These are phyloP conservation scores for Neurospora sp. DNA, from an alignment of 2,329 filamentous ascomycete genomes.

Conservation along the genomic window DNA sequence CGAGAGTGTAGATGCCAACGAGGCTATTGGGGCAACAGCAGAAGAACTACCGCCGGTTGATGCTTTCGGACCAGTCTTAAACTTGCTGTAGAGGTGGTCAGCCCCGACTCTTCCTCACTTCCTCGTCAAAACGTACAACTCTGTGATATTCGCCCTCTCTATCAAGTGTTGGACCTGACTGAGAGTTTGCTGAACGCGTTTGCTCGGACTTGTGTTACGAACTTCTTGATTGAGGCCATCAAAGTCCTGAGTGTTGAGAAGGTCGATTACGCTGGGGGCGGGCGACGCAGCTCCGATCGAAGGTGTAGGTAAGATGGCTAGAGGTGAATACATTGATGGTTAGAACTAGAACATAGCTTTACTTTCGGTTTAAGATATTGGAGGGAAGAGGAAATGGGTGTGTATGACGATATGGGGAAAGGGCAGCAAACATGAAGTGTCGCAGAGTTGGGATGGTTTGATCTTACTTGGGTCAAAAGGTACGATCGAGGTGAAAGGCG, in stretches of 20 bases:
- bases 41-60: conserved; percentile 16
- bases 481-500: conserved; percentile 69
- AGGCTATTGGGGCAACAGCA: conserved; percentile 19
- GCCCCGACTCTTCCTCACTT: conserved; percentile 2
- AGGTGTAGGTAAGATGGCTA: conserved; percentile 58
- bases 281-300: conserved; percentile 46
- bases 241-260: conserved; percentile 45
- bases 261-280: conserved; percentile 37
- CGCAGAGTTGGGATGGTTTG: conserved; percentile 5
- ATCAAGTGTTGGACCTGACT: conserved; percentile 67
- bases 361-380: conserved; percentile 7
- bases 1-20: conserved; percentile 31
- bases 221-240: conserved; percentile 65
- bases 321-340: background rate
- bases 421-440: background rate
- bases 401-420: background rate
- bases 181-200: conserved; percentile 59
- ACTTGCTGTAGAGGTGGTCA: conserved; percentile 38
- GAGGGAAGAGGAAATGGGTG: background rate
- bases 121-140: conserved; percentile 44
- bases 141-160: conserved; percentile 57
- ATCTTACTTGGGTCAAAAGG: conserved; percentile 64
- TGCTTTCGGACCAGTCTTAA: conserved; percentile 38
- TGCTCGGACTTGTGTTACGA: conserved; percentile 46
- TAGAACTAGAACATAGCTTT: conserved; percentile 4